phyloP scores from a whole-genome alignment of 1,139 yeast genomes.

The Candida labiduridarum region DNA sequence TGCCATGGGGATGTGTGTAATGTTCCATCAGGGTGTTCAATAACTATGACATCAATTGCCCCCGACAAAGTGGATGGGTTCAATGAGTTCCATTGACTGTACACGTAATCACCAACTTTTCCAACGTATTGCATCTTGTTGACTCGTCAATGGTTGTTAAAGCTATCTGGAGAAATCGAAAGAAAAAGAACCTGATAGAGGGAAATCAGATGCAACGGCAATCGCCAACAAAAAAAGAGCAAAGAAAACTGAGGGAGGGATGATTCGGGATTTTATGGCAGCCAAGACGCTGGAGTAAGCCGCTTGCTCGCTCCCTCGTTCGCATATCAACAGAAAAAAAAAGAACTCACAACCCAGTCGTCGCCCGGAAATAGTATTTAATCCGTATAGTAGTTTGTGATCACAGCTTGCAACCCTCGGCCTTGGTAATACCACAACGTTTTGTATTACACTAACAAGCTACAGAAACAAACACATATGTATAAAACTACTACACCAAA shows the following conservation, averaged over 20 bases:
- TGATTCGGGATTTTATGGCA: background rate
- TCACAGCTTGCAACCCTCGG: no score
- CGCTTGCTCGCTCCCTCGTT: no score
- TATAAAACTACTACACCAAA: background rate
- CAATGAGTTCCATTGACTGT: conserved; percentile 95
- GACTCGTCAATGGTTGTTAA: background rate
- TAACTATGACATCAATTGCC: conserved; percentile 94
- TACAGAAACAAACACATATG: no score
- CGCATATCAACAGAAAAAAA: no score
- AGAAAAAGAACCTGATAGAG: background rate
- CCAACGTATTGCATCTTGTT: conserved; percentile 89
- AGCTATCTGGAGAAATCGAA: background rate
- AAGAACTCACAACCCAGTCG: no score
- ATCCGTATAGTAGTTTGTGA: no score
- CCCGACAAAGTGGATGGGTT: conserved; percentile 97
- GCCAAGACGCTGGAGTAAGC: background rate
- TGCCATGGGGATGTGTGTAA: conserved; percentile 96
- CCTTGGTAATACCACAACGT: no score
- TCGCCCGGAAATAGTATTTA: no score
- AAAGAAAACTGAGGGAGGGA: background rate
- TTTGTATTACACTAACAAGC: background rate
- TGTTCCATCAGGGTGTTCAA: conserved; percentile 85
- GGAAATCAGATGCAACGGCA: background rate
- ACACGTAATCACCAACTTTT: conserved; percentile 89
- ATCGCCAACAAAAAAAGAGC: background rate